Base-by-base conservation (phyloP, 805 yeast species). In the Jamesozyma piceae region DNA sequence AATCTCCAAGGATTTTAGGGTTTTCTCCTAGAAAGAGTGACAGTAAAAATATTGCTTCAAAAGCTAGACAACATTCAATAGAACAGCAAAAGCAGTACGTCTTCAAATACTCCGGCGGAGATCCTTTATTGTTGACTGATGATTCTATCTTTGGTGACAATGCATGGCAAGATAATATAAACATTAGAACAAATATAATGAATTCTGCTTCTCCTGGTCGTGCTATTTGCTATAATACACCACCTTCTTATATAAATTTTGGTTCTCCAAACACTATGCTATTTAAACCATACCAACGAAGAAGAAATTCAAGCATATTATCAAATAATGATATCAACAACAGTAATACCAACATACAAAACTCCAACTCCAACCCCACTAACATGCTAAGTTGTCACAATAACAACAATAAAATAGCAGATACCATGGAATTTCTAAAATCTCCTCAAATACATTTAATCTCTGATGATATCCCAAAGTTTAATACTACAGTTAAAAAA, bases 71-170 rank as follows among this genome's bases (percentile, higher is more conserved):
- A 22, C 4, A 4, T 3, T 20, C 37, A 4, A 21, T 34, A 13
- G 21, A 39, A 29, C 24, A 19, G 22, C 26, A 35, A 28, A 30
- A 50, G 45, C 39, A 52, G 47, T 49, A 46, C 30, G 60, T 53
- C 1, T 57, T 58, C 38, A 58, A 58, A 37, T 42, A 53, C 11
- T 49, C 54, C 1, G 47, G 59, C 26, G 62, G 62, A 2, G 65
- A 60, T 48, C 65, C 65, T 13, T 34, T 60, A 11, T 39, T 60
- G 19, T 39, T 60, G 22, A 58, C 53, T 20, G 63, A 59, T 43
- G 60, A 60, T 29, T 51, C 54, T 2, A 27, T 22, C 6, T 22
- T 43, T 11, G 39, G 33, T 5, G 45, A 43, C n/a, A 28, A 34
- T 3, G 11, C 31, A 13, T 41, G 44, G 44, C 44, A 42, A 22